These are phyloP conservation scores for Apiospora arundinis DNA, from an alignment of 2,329 filamentous ascomycete genomes.

Conservation along the genomic window DNA sequence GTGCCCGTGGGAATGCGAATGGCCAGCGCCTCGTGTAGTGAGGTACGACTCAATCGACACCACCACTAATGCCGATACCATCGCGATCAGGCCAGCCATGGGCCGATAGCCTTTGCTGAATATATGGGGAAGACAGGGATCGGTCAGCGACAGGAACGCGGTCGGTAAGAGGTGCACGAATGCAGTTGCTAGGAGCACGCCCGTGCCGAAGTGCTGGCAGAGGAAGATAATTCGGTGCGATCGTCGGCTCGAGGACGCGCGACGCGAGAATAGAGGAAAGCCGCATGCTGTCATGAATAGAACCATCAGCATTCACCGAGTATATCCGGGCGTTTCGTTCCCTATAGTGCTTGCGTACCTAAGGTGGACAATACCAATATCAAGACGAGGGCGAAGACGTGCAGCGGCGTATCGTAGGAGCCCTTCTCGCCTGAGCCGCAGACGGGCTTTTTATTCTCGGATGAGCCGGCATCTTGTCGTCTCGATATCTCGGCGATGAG, in stretches of 20 bases:
- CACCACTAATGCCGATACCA: slow-evolving; percentile 81
- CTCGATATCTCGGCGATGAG: slow-evolving; percentile 59
- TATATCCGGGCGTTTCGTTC: not conserved
- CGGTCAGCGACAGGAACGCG: slow-evolving; percentile 69
- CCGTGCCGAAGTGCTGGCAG: slow-evolving; percentile 79
- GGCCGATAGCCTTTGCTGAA: slow-evolving; percentile 82
- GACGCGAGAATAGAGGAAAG: slow-evolving; percentile 69
- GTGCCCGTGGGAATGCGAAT: slow-evolving; percentile 56
- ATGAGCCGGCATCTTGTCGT: slow-evolving; percentile 46
- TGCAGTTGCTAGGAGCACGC: slow-evolving; percentile 84
- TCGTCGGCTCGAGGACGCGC: slow-evolving; percentile 61
- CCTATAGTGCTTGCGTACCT: slow-evolving; percentile 46
- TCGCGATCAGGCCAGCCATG: slow-evolving; percentile 81
- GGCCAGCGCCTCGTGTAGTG: slow-evolving; percentile 70
- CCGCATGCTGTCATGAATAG: slow-evolving; percentile 59
- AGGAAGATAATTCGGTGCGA: slow-evolving; percentile 68
- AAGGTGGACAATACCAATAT: slow-evolving; percentile 67
- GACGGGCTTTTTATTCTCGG: slow-evolving; percentile 49
- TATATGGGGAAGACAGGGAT: slow-evolving; percentile 76
- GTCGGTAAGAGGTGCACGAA: slow-evolving; percentile 80
- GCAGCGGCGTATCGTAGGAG: slow-evolving; percentile 69
- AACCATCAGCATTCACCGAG: not conserved
- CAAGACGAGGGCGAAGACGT: slow-evolving; percentile 71
- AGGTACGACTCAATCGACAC: slow-evolving; percentile 90
- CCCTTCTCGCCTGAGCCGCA: slow-evolving; percentile 61